A percentile compares a stretch with the other conserved stretches of the same genome.
Conservation (phyloP, 2,329 filamentous ascomycete species). For the Phyllosticta citriasiana region DNA sequence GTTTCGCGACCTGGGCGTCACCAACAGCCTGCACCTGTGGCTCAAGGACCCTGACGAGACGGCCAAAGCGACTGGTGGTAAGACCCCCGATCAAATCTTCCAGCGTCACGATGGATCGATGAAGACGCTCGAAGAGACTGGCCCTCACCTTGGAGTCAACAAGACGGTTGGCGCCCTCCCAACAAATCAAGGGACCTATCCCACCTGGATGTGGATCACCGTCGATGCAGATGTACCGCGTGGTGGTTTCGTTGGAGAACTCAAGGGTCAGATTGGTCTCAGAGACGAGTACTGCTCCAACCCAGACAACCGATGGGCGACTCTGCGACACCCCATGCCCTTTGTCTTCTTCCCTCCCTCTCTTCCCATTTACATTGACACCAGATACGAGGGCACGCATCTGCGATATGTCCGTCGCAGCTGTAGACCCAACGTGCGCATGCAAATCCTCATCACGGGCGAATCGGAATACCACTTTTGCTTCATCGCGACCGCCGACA, state of each 20-base stretch:
- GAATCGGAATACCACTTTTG: conserved; percentile 72
- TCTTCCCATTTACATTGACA: conserved; percentile 88
- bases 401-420: conserved; percentile 87
- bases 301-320: conserved; percentile 36
- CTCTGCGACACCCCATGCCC: conserved; percentile 40
- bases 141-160: conserved; percentile 43
- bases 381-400: conserved; percentile 72
- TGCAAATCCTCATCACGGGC: conserved; percentile 64
- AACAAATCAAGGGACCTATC: conserved; percentile 44
- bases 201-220: conserved; percentile 62
- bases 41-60: conserved; percentile 63
- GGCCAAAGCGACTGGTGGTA: conserved; percentile 55
- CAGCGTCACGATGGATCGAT: conserved; percentile 47
- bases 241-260: conserved; percentile 54
- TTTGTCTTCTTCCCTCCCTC: conserved; percentile 63
- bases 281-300: conserved; percentile 39
- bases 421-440: conserved; percentile 77
- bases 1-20: conserved; percentile 65
- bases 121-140: conserved; percentile 42
- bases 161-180: conserved; percentile 41
- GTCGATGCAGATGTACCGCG: conserved; percentile 41
- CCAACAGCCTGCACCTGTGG: conserved; percentile 68
- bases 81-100: conserved; percentile 58
- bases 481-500: conserved; percentile 72
- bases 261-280: conserved; percentile 50